Evolutionary conservation across 306 rosid genomes (phyloP).

Genomic region (Senna siamea): DNA sequence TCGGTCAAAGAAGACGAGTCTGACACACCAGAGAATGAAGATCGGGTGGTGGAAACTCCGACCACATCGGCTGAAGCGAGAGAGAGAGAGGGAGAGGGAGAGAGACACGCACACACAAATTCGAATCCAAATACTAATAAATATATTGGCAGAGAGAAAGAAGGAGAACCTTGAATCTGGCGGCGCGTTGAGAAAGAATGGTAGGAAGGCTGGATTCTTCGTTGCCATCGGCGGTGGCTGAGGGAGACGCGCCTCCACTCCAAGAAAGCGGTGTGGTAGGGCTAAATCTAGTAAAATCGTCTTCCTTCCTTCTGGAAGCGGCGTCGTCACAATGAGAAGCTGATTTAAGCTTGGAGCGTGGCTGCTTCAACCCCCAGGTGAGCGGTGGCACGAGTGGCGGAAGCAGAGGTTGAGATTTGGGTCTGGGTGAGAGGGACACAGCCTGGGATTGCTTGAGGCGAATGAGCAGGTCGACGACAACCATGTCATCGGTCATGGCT

Average conservation of each 20-base stretch:
- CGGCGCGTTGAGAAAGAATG: constrained; percentile 30
- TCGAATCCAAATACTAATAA: no score
- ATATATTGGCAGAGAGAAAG: not conserved
- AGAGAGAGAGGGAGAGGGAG: no score
- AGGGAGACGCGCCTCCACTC: constrained; percentile 78
- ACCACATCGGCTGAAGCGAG: no score
- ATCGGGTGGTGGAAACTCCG: constrained; percentile 21
- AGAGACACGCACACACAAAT: no score
- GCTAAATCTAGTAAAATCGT: constrained; percentile 75
- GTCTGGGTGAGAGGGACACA: constrained; percentile 34
- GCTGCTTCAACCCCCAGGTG: constrained; percentile 67
- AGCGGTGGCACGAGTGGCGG: constrained; percentile 26
- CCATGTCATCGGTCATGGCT: constrained; percentile 71
- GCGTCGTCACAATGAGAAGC: constrained; percentile 57
- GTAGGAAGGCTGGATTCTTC: constrained; percentile 60
- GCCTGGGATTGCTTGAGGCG: constrained; percentile 65
- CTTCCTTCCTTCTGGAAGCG: constrained; percentile 40
- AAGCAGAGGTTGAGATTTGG: constrained; percentile 7
- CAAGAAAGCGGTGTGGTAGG: constrained; percentile 94
- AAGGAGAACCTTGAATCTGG: constrained; percentile 79
- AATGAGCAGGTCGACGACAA: constrained; percentile 75
- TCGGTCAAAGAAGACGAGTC: constrained; percentile 22
- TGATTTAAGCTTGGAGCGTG: constrained; percentile 52
- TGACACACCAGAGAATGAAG: constrained; percentile 32
- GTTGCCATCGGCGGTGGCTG: constrained; percentile 71